phyloP scores from a whole-genome alignment of 2,329 filamentous ascomycete species.

The Fusarium nodosum region DNA sequence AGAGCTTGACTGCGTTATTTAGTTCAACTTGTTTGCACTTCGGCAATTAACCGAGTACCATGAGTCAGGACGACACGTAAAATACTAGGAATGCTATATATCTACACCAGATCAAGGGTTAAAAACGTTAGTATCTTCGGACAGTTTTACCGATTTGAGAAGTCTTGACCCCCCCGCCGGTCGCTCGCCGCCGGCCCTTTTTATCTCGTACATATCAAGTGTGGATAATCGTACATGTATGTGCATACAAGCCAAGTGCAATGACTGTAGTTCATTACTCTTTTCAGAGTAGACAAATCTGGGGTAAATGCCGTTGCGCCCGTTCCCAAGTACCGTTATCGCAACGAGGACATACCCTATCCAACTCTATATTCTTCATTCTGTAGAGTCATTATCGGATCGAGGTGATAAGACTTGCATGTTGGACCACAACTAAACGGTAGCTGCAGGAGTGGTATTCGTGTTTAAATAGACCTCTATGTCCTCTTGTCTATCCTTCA shows the following conservation, averaged over 20 bases:
- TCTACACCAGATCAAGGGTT: neutral
- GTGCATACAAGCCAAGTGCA: neutral
- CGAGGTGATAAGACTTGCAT: conserved; percentile 1
- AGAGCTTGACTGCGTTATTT: conserved; percentile 1
- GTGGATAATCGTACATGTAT: neutral
- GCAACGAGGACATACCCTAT: neutral
- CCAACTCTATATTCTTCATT: conserved; percentile 10
- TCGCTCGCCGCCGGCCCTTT: conserved; percentile 33
- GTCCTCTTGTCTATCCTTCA: neutral
- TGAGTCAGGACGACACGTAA: conserved; percentile 42
- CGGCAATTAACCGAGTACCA: neutral
- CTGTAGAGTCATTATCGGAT: conserved; percentile 21
- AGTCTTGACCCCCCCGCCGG: conserved; percentile 27
- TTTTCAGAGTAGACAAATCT: conserved; percentile 22
- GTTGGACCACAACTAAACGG: too few species aligned
- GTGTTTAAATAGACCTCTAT: conserved; percentile 23
- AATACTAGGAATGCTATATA: conserved; percentile 5
- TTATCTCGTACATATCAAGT: conserved; percentile 10
- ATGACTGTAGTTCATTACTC: conserved; percentile 20
- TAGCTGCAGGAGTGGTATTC: neutral
- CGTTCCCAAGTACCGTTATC: conserved; percentile 35
- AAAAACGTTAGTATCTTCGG: neutral
- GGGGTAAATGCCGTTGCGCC: conserved; percentile 32
- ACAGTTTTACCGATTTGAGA: conserved; percentile 5
- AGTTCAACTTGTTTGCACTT: neutral